Base-by-base conservation (phyloP, 495 filamentous ascomycete species). In the Talaromyces adpressus region DNA sequence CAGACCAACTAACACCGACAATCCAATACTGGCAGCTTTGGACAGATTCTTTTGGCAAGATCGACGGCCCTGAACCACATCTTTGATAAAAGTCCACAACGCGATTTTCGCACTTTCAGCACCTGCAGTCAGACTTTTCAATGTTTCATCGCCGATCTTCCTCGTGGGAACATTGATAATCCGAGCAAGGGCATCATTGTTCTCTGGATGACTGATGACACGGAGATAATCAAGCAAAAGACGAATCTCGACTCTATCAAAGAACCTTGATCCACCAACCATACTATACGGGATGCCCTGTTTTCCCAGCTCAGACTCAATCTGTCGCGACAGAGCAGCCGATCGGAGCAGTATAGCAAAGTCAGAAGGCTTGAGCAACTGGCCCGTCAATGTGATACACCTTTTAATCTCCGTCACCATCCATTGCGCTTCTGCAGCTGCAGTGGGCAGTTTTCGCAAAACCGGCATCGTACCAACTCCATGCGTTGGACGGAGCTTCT, bases 241-340 rank as follows among this genome's bases (percentile, higher is more conserved):
- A 71, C 95, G 97, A 69, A 99, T 88, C 74, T 99, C 95, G 11
- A 85, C 80, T 54, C 95, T 85, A 67, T 99, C 95, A 68, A 93
- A 99, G 74, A 99, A 99, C 62, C 88, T 87, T 34, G 86, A 83
- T 0, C 95, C 95, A 68, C 90, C 95, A 57, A 97, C 90, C 95
- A 98, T 98, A 32, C 86, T 86, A 73, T 99, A 99, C 0, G 92
- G 82, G 32, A 99, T 85, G 1, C 95, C 95, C 8, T 86, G 85
- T 70, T 89, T 92, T 4, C 91, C 92, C 65, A 98, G 83, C 11
- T 87, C 88, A 14, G 84, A 82, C 72, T 99, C 95, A 53, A 98
- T 88, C 34, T 89, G 85, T 27, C 92, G 82, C 0, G 95, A 98
- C 47, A 98, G 77, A 2, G 85, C 80, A 0, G 94, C 90, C 5